These are phyloP conservation scores for peach (Prunus persica) DNA, from an alignment of 306 rosid species.

Conservation along the genomic window Prunus_persica_NCBIv2 NC_034012.1:1512001-1512500, in stretches of 20 bases:
- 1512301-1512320: slow-evolving; percentile 27
- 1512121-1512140: slow-evolving; percentile 4
- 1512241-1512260: slow-evolving; percentile 18
- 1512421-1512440: not conserved
- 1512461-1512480: slow-evolving; percentile 28
- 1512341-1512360: not conserved
- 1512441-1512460: slow-evolving; percentile 15
- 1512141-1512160: not conserved
- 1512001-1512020: slow-evolving; percentile 22
- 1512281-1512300: slow-evolving; percentile 11
- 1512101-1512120: slow-evolving; percentile 3
- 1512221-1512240: slow-evolving; percentile 14
- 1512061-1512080: not conserved
- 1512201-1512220: slow-evolving; percentile 19
- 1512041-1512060: slow-evolving; percentile 21
- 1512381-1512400: not conserved
- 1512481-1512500: slow-evolving; percentile 26
- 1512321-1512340: not conserved
- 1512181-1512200: slow-evolving; percentile 10
- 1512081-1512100: slow-evolving; percentile 22
- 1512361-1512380: not conserved
- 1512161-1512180: slow-evolving; percentile 4
- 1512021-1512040: slow-evolving; percentile 30
- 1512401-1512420: slow-evolving; percentile 28
- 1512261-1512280: slow-evolving; percentile 20